Percentiles rank a stretch among this genome's conserved stretches.
These are phyloP conservation scores for Trypanosoma conorhini DNA, from an alignment of 208 protist species.

Conservation along the genomic window DNA sequence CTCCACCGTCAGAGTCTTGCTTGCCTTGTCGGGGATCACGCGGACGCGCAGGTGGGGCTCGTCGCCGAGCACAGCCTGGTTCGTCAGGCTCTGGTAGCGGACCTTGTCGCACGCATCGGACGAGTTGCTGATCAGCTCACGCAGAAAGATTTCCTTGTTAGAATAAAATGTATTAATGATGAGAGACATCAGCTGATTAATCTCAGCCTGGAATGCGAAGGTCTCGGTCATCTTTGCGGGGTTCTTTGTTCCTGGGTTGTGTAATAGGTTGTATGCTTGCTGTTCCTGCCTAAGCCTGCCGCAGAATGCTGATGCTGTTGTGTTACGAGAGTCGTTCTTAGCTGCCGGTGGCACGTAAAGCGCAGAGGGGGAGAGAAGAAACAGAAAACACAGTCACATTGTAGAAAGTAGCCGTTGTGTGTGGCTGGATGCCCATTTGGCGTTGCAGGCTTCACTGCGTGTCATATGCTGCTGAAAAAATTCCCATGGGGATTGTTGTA, in stretches of 20 bases:
- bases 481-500: background rate
- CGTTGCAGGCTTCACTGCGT: no score
- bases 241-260: constrained; percentile 19
- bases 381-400: constrained; percentile 11
- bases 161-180: constrained; percentile 99
- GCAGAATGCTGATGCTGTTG: background rate
- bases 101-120: constrained; percentile 99
- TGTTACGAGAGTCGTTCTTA: background rate
- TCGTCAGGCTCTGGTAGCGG: constrained; percentile 96
- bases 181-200: constrained; percentile 97
- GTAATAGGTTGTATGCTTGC: background rate
- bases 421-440: no score
- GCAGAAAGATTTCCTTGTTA: constrained; percentile 99
- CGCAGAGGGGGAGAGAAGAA: constrained; percentile 12
- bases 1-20: constrained; percentile 96
- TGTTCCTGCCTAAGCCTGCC: background rate
- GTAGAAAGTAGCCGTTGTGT: background rate
- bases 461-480: no score
- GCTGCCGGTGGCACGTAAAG: background rate
- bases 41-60: constrained; percentile 96
- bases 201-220: constrained; percentile 94
- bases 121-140: constrained; percentile 99
- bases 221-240: constrained; percentile 41
- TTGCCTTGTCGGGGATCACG: constrained; percentile 95
- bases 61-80: constrained; percentile 89